Percentiles rank a stretch among this genome's conserved stretches.
Evolutionary conservation across 768 basidiomycete species (phyloP).

Genomic region (Auricularia heimuer): DNA sequence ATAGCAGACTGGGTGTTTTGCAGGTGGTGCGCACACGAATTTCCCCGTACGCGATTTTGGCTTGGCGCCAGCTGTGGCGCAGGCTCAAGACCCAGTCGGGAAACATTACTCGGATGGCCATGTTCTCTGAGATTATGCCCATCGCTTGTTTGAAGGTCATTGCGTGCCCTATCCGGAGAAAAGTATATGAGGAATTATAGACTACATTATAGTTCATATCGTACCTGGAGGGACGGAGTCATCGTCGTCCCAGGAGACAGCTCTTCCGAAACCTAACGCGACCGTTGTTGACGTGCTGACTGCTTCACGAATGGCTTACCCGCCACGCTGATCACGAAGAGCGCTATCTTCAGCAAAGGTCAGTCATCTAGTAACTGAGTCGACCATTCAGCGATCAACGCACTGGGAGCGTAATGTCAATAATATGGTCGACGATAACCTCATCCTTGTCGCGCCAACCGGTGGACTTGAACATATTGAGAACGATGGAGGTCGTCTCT

Average conservation of each 20-base stretch:
- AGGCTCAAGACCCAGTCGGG: neutral
- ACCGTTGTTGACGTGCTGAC: neutral
- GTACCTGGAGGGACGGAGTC: neutral
- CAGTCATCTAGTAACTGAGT: neutral
- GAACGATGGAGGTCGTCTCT: neutral
- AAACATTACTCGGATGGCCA: neutral
- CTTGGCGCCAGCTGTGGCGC: neutral
- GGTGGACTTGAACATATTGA: conserved; percentile 1
- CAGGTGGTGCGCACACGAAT: neutral
- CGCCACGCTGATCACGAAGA: neutral
- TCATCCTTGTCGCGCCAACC: conserved; percentile 2
- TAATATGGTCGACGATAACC: neutral
- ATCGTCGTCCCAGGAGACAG: neutral
- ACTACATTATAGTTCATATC: neutral
- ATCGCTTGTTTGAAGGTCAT: neutral
- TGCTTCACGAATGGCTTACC: neutral
- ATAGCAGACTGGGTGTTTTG: neutral
- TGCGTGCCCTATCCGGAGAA: neutral
- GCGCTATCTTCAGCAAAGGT: neutral
- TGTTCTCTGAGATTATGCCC: neutral
- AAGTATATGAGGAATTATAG: neutral
- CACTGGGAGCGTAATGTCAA: neutral
- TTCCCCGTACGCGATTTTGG: neutral
- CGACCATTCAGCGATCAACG: neutral
- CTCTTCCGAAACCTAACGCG: neutral